A percentile compares a stretch with the other conserved stretches of the same genome.
Conservation (phyloP, 345 rosid genomes). For the Geranium brycei region DNA sequence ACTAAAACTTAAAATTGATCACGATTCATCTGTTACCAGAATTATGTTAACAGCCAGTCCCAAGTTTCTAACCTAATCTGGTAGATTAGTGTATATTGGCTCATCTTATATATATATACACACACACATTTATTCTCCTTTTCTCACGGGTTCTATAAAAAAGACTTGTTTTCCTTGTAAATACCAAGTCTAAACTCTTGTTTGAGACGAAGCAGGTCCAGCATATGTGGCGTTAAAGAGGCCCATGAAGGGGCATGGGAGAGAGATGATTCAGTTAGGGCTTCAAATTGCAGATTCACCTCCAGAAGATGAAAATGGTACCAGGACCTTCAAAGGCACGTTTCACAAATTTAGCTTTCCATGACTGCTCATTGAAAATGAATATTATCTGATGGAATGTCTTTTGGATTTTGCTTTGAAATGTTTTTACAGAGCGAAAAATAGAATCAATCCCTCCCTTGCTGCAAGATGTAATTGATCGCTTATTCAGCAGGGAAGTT, state of each 20-base stretch:
- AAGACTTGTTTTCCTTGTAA: not conserved
- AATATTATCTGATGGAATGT: too few species aligned
- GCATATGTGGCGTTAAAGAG: conserved; percentile 54
- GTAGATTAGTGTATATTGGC: too few species aligned
- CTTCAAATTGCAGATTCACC: conserved; percentile 64
- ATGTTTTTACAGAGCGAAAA: conserved; percentile 36
- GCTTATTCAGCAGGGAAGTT: conserved; percentile 42
- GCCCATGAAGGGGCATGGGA: conserved; percentile 84
- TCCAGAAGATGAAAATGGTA: conserved; percentile 43
- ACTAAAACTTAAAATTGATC: too few species aligned
- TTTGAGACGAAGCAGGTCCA: conserved; percentile 42
- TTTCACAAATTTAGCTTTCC: not conserved
- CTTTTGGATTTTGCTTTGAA: too few species aligned
- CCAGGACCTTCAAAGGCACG: conserved; percentile 52
- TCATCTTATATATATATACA: too few species aligned
- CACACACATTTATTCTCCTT: too few species aligned
- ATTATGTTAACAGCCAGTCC: too few species aligned
- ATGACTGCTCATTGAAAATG: too few species aligned
- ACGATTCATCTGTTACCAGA: too few species aligned
- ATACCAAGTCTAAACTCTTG: conserved; percentile 3
- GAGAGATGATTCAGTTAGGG: conserved; percentile 91
- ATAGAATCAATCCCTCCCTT: conserved; percentile 58
- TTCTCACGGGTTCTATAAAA: too few species aligned
- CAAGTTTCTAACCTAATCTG: too few species aligned
- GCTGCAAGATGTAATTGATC: conserved; percentile 68